These are phyloP conservation scores for Asterella californica DNA, from an alignment of 225 moss, liverwort and hornwort species.

Conservation along the genomic window DNA sequence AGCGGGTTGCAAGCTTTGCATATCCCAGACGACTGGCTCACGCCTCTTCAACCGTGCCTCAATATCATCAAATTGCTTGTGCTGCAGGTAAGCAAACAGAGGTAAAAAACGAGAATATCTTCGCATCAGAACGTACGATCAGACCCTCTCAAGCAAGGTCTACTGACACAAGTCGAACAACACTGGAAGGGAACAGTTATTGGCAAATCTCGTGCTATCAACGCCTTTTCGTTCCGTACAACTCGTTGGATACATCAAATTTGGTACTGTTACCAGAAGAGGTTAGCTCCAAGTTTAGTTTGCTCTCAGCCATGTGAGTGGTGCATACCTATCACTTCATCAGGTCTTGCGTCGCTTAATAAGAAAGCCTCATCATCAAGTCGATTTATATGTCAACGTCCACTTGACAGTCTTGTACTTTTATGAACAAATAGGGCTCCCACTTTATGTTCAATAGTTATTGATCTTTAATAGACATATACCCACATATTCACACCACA, in stretches of 20 bases:
- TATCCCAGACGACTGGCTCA: slow-evolving; percentile 68
- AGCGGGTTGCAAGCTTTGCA: slow-evolving; percentile 46
- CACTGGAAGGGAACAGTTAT: neutral
- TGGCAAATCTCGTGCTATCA: neutral
- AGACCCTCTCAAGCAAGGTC: neutral
- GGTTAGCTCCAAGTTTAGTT: too few species aligned
- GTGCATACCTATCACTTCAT: too few species aligned
- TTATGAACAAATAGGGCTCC: too few species aligned
- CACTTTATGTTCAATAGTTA: too few species aligned
- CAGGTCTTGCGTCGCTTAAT: too few species aligned
- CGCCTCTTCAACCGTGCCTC: slow-evolving; percentile 69
- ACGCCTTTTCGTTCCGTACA: neutral
- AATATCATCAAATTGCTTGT: slow-evolving; percentile 82
- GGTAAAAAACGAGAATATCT: neutral
- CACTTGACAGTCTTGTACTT: too few species aligned
- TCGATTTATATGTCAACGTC: too few species aligned
- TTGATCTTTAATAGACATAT: too few species aligned
- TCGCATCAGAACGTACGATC: neutral
- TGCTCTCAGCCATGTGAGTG: too few species aligned
- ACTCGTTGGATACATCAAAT: neutral
- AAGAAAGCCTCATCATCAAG: too few species aligned
- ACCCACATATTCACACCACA: too few species aligned
- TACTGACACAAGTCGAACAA: neutral
- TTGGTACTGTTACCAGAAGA: too few species aligned
- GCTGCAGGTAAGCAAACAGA: slow-evolving; percentile 45